A percentile compares a stretch with the other conserved stretches of the same genome.
phyloP scores from a whole-genome alignment of 2,329 filamentous ascomycete genomes.

The Arthrobotrys entomopaga region DNA sequence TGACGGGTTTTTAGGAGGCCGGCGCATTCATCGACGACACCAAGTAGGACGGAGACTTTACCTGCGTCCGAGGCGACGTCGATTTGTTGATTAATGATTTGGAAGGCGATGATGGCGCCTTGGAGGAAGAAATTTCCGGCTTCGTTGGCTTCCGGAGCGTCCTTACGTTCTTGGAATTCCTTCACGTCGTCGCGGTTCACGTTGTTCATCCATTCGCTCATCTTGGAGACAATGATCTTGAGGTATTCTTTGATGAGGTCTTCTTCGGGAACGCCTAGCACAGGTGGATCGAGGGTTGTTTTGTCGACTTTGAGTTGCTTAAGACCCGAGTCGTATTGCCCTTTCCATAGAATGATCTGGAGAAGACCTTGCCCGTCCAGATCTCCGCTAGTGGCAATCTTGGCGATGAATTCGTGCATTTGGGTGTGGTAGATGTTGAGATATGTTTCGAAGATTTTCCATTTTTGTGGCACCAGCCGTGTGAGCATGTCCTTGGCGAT shows the following conservation, averaged over 20 bases:
- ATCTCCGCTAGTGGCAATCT: slow-evolving; percentile 82
- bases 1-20: slow-evolving; percentile 83
- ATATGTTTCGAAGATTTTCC: slow-evolving; percentile 93
- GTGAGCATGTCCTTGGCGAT: slow-evolving; percentile 94
- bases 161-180: slow-evolving; percentile 78
- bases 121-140: slow-evolving; percentile 58
- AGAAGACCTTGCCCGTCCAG: slow-evolving; percentile 88
- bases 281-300: slow-evolving; percentile 81
- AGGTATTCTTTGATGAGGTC: slow-evolving; percentile 95
- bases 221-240: slow-evolving; percentile 90
- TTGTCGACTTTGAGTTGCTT: slow-evolving; percentile 81
- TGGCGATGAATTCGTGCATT: slow-evolving; percentile 93
- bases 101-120: slow-evolving; percentile 74
- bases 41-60: slow-evolving; percentile 89
- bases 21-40: slow-evolving; percentile 96
- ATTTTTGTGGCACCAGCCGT: slow-evolving; percentile 90
- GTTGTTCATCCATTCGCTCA: slow-evolving; percentile 97
- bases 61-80: slow-evolving; percentile 84
- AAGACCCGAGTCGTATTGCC: slow-evolving; percentile 98
- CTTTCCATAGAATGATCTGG: slow-evolving; percentile 91
- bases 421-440: slow-evolving; percentile 88
- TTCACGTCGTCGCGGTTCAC: slow-evolving; percentile 85
- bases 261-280: slow-evolving; percentile 87
- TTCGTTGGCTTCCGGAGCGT: slow-evolving; percentile 58
- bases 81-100: slow-evolving; percentile 94